phyloP scores from a whole-genome alignment of 2,329 filamentous ascomycete genomes.

The Aureobasidium leucospermi region DNA sequence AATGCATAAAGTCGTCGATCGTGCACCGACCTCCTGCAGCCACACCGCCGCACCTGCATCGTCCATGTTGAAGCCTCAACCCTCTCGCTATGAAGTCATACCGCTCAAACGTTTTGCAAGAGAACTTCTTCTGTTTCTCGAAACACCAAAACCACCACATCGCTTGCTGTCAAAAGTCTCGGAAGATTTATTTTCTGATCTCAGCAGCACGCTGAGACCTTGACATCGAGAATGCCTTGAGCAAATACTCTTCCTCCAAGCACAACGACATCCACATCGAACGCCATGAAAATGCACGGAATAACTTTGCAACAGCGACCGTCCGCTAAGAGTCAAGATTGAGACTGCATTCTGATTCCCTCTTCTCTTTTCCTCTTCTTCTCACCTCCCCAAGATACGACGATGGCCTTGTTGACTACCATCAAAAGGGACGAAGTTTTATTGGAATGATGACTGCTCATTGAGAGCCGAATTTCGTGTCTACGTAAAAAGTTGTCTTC shows the following conservation, averaged over 20 bases:
- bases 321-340: no score
- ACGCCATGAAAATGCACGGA: no score
- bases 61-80: slow-evolving; percentile 7
- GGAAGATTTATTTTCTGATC: no score
- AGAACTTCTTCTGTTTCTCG: neutral
- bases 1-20: neutral
- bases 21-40: slow-evolving; percentile 4
- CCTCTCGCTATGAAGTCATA: slow-evolving; percentile 1
- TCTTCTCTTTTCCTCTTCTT: no score
- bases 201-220: no score
- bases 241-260: no score
- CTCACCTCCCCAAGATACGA: no score
- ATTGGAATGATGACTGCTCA: neutral
- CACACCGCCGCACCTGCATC: slow-evolving; percentile 6
- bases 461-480: neutral
- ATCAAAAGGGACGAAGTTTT: neutral
- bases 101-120: neutral
- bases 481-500: neutral
- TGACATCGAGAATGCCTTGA: no score
- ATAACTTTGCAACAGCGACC: no score
- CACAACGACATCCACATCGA: no score
- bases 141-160: neutral
- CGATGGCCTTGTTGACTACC: no score
- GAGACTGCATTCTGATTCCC: no score
- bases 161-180: neutral